These are phyloP conservation scores for Penicillium sp. DNA, from an alignment of 2,329 filamentous ascomycete species.

Conservation along the genomic window DNA sequence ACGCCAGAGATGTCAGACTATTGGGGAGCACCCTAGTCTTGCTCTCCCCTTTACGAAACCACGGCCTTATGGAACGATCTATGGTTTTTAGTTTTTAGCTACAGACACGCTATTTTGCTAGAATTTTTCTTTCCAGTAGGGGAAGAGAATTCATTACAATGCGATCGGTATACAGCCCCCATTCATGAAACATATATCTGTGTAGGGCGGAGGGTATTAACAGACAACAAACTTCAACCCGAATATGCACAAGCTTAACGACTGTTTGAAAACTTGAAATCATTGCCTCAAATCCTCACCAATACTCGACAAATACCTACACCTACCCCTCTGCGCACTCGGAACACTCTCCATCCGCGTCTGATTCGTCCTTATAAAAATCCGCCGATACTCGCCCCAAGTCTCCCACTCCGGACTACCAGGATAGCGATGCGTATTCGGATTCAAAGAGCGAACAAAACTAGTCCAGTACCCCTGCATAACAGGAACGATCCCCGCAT, in stretches of 20 bases:
- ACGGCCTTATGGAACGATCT: too few species aligned
- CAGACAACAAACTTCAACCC: too few species aligned
- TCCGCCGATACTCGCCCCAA: constrained; percentile 44
- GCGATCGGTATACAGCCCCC: too few species aligned
- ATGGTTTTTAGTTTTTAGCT: too few species aligned
- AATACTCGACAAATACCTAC: constrained; percentile 56
- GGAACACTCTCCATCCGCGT: constrained; percentile 54
- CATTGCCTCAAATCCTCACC: constrained; percentile 54
- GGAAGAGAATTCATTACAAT: too few species aligned
- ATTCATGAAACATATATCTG: too few species aligned
- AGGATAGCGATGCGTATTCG: constrained; percentile 59
- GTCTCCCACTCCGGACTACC: constrained; percentile 58
- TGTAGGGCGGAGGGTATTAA: too few species aligned
- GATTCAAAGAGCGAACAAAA: constrained; percentile 69
- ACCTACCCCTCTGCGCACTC: constrained; percentile 46
- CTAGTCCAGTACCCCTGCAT: constrained; percentile 75
- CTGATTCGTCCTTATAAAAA: constrained; percentile 51
- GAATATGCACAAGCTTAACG: background rate
- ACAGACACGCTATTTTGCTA: too few species aligned
- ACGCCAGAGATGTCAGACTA: too few species aligned
- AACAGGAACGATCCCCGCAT: constrained; percentile 62
- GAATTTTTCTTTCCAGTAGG: too few species aligned
- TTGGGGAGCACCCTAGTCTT: too few species aligned
- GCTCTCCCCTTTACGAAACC: too few species aligned
- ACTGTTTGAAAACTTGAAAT: background rate